Evolutionary conservation across 768 basidiomycete species (phyloP), one percentile per base, ranked within the genome.

Genomic region (Psilocybe cubensis): DNA sequence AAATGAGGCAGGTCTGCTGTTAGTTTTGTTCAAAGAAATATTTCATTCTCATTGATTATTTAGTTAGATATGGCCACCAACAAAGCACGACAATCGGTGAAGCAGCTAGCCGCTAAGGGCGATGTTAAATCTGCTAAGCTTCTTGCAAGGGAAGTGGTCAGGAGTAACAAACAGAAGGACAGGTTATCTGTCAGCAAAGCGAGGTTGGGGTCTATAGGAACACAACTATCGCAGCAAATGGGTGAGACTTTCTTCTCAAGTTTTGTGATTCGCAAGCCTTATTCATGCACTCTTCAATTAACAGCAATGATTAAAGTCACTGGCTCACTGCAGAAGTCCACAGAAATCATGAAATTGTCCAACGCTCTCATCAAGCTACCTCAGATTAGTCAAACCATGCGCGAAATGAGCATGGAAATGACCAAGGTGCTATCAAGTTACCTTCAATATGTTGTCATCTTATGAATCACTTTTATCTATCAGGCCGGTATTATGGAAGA

Each of bases 391-490:
- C 88, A 86, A 60, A 84, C 85, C 0, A 99, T 99, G 97, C 85
- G 94, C 31, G 91, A 97, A 68, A 96, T 99, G 94, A 94, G 91
- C 65, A 94, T 96, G 89, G 97, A 99, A 74, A 98, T 98, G 97
- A 98, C 92, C 60, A 98, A 98, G 85, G 96, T 63, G 52, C 6
- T 14, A 17, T 27, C 25, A 12, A 24, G 11, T 14, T 11, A 35
- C 24, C 20, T 10, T 54, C 31, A 7, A 25, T 23, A 31, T 20
- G 17, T 50, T 18, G 7, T 31, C 40, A 8, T 27, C 45, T 35
- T 25, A 12, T 42, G 38, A 35, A 33, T n/a, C 35, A 56, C 11
- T 27, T 47, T 23, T 17, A 20, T 28, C 33, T 27, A 11, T 41
- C 63, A 98, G 96, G 94, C 95, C 29, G 97, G 97, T 2, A 92